phyloP scores from a whole-genome alignment of 441 rosid genomes.

The Adansonia madagascariensis region DNA sequence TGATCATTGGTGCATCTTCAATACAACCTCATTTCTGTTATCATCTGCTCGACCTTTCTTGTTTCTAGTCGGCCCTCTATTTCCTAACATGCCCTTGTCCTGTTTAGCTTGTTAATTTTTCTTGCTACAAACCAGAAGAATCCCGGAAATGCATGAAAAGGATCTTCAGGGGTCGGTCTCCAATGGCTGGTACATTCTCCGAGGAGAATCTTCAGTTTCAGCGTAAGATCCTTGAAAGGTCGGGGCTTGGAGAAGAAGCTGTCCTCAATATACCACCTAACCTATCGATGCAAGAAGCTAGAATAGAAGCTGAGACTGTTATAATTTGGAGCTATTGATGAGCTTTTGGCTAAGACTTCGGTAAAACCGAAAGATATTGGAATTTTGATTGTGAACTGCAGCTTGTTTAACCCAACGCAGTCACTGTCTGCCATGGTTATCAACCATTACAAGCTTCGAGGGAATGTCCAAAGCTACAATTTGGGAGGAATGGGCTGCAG shows the following conservation, averaged over 20 bases:
- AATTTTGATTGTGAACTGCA: slow-evolving; percentile 43
- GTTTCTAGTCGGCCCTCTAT: slow-evolving; percentile 49
- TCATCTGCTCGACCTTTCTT: slow-evolving; percentile 50
- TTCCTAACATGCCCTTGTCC: slow-evolving; percentile 54
- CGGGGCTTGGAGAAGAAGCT: slow-evolving; percentile 60
- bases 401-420: slow-evolving; percentile 46
- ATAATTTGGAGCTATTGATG: slow-evolving; percentile 50
- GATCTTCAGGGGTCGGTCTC: slow-evolving; percentile 48
- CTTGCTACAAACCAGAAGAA: slow-evolving; percentile 55
- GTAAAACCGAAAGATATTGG: slow-evolving; percentile 46
- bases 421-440: slow-evolving; percentile 45
- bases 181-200: slow-evolving; percentile 44
- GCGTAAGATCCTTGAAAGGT: slow-evolving; percentile 53
- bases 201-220: slow-evolving; percentile 56
- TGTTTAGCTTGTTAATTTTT: slow-evolving; percentile 52
- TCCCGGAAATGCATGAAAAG: slow-evolving; percentile 49
- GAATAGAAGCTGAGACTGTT: slow-evolving; percentile 55
- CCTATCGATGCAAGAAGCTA: slow-evolving; percentile 53
- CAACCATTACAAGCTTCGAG: slow-evolving; percentile 49
- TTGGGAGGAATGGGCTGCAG: slow-evolving; percentile 72
- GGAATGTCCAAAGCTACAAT: slow-evolving; percentile 50
- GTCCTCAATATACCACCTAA: slow-evolving; percentile 54
- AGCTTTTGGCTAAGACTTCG: slow-evolving; percentile 40
- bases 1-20: slow-evolving; percentile 53
- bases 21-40: slow-evolving; percentile 52